Conservation (phyloP, 805 yeast genomes). For the Wickerhamomyces bisporus region DNA sequence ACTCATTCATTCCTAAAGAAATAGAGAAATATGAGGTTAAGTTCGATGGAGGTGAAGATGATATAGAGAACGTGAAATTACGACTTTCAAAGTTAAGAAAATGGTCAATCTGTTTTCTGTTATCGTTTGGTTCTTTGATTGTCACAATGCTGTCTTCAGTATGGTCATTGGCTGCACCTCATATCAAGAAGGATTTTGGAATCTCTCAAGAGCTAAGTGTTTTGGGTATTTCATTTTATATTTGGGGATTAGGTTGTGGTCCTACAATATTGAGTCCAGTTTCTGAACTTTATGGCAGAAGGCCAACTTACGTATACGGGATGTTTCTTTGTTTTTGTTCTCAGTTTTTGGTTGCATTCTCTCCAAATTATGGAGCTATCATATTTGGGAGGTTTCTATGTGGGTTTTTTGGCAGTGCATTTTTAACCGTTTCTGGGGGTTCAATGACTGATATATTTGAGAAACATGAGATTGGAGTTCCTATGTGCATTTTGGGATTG, state of each 20-base stretch:
- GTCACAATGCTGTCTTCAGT: conserved; percentile 67
- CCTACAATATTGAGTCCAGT: conserved; percentile 65
- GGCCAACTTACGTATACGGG: conserved; percentile 53
- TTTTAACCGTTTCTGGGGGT: conserved; percentile 75
- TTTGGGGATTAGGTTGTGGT: conserved; percentile 66
- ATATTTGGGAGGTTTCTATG: conserved; percentile 60
- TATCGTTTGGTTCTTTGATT: conserved; percentile 52
- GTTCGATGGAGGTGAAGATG: conserved; percentile 20
- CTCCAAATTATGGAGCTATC: conserved; percentile 57
- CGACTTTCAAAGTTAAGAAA: conserved; percentile 42
- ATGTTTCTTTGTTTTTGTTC: conserved; percentile 54
- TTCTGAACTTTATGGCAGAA: conserved; percentile 62
- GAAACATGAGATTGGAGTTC: conserved; percentile 56
- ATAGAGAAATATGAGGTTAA: conserved; percentile 24
- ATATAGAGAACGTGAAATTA: conserved; percentile 28
- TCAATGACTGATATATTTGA: conserved; percentile 66
- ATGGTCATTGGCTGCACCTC: conserved; percentile 57
- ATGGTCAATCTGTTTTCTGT: conserved; percentile 49
- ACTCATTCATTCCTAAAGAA: conserved; percentile 1
- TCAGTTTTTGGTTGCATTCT: conserved; percentile 51
- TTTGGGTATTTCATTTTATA: conserved; percentile 56
- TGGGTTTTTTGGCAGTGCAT: conserved; percentile 72
- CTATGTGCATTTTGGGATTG: conserved; percentile 61
- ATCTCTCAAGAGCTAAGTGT: conserved; percentile 52
- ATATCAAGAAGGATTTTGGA: conserved; percentile 40